Evolutionary conservation across 345 rosid genomes (phyloP).

Genomic region (Turritis glabra): DNA sequence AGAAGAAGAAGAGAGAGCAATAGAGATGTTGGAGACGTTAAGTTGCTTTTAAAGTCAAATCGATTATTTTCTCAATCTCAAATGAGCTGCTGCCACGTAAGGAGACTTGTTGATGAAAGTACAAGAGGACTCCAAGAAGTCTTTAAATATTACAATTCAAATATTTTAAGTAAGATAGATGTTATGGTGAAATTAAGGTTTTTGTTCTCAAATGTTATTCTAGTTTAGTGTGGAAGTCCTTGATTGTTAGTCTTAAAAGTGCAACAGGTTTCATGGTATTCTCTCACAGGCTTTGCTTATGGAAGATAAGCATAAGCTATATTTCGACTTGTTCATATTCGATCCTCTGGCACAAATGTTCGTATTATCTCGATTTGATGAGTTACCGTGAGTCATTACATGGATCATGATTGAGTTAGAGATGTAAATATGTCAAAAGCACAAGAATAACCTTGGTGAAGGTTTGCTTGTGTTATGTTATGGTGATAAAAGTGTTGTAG

Average conservation of each 20-base stretch:
- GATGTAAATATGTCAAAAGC: conserved; percentile 68
- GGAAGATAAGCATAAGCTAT: conserved; percentile 93
- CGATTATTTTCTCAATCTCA: too few species aligned
- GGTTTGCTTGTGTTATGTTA: conserved; percentile 57
- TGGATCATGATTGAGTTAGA: conserved; percentile 88
- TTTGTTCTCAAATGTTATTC: conserved; percentile 38
- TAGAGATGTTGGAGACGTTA: too few species aligned
- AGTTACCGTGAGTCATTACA: conserved; percentile 68
- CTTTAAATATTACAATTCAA: too few species aligned
- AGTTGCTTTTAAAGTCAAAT: too few species aligned
- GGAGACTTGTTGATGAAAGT: too few species aligned
- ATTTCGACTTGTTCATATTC: conserved; percentile 63
- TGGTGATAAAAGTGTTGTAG: conserved; percentile 36
- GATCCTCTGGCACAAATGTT: conserved; percentile 68
- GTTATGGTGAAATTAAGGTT: conserved; percentile 6
- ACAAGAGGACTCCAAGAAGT: too few species aligned
- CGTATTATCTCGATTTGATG: conserved; percentile 67
- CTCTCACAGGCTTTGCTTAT: conserved; percentile 79
- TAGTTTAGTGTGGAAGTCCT: conserved; percentile 45
- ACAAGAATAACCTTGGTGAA: conserved; percentile 53
- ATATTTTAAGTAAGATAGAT: background rate
- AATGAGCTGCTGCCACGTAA: too few species aligned
- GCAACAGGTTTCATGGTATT: conserved; percentile 69
- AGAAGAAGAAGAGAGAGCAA: too few species aligned
- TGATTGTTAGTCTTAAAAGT: conserved; percentile 57